Evolutionary conservation across 1,139 yeast species (phyloP).

Genomic region (Ogataea hybrid): DNA sequence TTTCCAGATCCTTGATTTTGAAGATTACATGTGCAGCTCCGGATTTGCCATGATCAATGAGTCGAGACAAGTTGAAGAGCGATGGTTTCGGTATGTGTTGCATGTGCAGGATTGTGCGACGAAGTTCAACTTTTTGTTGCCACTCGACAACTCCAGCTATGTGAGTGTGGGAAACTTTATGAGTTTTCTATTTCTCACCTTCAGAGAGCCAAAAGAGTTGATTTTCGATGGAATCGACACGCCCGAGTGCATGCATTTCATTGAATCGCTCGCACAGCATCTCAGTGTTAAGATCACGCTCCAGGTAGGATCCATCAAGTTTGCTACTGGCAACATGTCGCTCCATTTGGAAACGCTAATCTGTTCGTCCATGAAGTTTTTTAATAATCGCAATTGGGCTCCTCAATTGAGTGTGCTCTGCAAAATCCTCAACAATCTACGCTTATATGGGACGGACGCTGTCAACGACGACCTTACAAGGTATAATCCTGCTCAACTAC

Average conservation of each 20-base stretch:
- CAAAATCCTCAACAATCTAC: conserved; percentile 16
- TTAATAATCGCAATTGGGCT: conserved; percentile 16
- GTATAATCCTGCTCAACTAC: conserved; percentile 10
- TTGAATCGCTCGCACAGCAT: conserved; percentile 7
- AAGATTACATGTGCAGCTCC: conserved; percentile 12
- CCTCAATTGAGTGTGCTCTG: conserved; percentile 16
- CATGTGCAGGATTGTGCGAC: conserved; percentile 20
- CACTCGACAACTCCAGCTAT: conserved; percentile 15
- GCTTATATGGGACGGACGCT: conserved; percentile 10
- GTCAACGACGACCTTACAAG: conserved; percentile 10
- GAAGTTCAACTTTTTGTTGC: conserved; percentile 18
- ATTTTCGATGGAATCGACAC: conserved; percentile 18
- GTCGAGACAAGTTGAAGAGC: conserved; percentile 9
- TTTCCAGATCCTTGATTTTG: conserved; percentile 19
- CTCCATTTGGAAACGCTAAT: conserved; percentile 19
- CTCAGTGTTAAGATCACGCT: conserved; percentile 8
- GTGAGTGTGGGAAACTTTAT: conserved; percentile 12
- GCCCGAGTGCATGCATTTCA: conserved; percentile 12
- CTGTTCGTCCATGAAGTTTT: conserved; percentile 17
- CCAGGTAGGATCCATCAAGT: conserved; percentile 14
- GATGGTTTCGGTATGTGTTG: conserved; percentile 14
- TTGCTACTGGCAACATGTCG: conserved; percentile 3
- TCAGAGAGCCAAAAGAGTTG: conserved; percentile 15
- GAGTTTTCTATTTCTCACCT: conserved; percentile 16
- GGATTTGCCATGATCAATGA: conserved; percentile 13